Evolutionary conservation across 2,329 filamentous ascomycete species (phyloP).

Genomic region (Exophiala calicioides): DNA sequence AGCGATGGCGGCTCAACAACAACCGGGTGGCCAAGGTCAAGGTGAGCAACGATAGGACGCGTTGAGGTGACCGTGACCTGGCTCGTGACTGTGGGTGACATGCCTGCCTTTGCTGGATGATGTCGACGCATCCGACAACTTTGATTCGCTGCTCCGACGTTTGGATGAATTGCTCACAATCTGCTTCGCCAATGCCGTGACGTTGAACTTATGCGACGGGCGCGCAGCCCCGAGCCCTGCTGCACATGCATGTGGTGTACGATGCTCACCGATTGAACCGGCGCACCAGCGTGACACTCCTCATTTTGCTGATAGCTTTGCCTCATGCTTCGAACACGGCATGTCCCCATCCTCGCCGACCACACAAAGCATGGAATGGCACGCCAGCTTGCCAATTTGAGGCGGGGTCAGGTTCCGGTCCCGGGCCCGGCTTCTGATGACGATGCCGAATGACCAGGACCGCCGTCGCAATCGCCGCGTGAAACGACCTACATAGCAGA

Average conservation of each 20-base stretch:
- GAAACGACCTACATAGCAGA: no score
- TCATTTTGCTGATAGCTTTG: constrained; percentile 10
- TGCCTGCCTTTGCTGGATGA: constrained; percentile 22
- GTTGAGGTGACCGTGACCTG: constrained; percentile 29
- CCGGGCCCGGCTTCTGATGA: no score
- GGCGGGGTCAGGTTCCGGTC: no score
- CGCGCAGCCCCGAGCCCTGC: constrained; percentile 3
- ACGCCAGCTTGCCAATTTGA: no score
- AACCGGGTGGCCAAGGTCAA: constrained; percentile 36
- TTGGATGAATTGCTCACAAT: constrained; percentile 8
- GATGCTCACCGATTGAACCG: not conserved
- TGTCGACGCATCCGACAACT: constrained; percentile 15
- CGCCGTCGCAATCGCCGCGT: no score
- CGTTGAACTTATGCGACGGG: constrained; percentile 6
- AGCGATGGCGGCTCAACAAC: constrained; percentile 60
- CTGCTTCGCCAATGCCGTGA: constrained; percentile 19
- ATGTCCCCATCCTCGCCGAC: not conserved
- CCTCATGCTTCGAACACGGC: constrained; percentile 3
- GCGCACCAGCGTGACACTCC: constrained; percentile 11
- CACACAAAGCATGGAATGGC: not conserved
- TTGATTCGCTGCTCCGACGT: constrained; percentile 19
- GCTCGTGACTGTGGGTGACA: constrained; percentile 24
- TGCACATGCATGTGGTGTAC: constrained; percentile 1
- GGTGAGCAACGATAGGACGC: constrained; percentile 34
- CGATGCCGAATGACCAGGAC: no score